These are phyloP conservation scores for Periconia digitata DNA, from an alignment of 2,329 filamentous ascomycete species.

Conservation along the genomic window DNA sequence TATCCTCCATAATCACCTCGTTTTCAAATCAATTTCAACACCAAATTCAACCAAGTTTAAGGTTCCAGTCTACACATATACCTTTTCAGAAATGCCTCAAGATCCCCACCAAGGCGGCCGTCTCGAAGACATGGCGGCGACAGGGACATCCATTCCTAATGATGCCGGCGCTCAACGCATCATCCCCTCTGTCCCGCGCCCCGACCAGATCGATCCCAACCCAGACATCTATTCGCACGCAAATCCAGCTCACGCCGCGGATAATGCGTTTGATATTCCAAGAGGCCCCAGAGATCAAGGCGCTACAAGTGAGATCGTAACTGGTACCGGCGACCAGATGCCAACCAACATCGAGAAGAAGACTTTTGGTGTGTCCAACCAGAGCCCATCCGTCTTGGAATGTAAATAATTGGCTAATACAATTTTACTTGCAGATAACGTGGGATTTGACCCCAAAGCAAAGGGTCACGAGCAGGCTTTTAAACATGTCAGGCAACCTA, in stretches of 20 bases:
- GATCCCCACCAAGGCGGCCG: constrained; percentile 35
- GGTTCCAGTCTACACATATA: not conserved
- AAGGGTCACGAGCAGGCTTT: constrained; percentile 26
- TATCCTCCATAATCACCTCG: not conserved
- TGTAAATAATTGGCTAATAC: not conserved
- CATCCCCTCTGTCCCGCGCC: constrained; percentile 53
- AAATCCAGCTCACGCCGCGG: constrained; percentile 47
- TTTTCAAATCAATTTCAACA: not conserved
- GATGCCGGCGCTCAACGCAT: constrained; percentile 50
- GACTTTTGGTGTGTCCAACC: constrained; percentile 18
- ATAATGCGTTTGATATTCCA: constrained; percentile 53
- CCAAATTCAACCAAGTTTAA: not conserved
- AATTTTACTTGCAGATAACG: constrained; percentile 15
- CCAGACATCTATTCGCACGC: constrained; percentile 31
- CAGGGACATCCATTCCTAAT: constrained; percentile 45
- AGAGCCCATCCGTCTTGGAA: not conserved
- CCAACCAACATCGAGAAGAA: constrained; percentile 34
- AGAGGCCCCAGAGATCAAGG: constrained; percentile 33
- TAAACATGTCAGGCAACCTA: constrained; percentile 23
- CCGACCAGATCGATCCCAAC: constrained; percentile 46
- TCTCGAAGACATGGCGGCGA: constrained; percentile 40
- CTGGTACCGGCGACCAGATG: constrained; percentile 37
- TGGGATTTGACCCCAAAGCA: constrained; percentile 19
- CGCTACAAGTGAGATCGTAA: constrained; percentile 38
- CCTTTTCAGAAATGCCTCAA: constrained; percentile 20